Conservation (phyloP, 306 rosid species). For the Sesbania bispinosa region DNA sequence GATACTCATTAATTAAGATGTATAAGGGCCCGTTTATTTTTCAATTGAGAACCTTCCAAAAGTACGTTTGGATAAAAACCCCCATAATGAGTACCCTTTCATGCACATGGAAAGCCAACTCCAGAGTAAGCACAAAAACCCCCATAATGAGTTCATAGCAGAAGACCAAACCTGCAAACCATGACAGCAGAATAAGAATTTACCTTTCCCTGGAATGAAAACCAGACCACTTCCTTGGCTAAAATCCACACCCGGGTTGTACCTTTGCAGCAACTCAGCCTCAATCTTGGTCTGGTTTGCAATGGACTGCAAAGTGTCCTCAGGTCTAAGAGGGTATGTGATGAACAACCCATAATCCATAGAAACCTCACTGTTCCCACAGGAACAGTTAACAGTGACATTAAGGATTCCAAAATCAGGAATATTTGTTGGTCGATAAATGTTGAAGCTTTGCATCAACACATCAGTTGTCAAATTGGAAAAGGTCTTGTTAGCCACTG, state of each 20-base stretch:
- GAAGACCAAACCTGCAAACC: constrained; percentile 3
- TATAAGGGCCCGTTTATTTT: too few relatives aligned
- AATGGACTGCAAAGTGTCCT: constrained; percentile 44
- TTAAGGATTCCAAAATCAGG: constrained; percentile 28
- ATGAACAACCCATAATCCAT: constrained; percentile 59
- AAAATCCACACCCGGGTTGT: constrained; percentile 59
- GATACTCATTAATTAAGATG: not conserved
- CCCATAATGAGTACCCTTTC: too few relatives aligned
- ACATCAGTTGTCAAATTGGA: constrained; percentile 49
- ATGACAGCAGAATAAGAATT: constrained; percentile 6
- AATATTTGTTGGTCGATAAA: constrained; percentile 18
- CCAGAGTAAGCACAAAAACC: not conserved
- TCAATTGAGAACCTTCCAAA: too few relatives aligned
- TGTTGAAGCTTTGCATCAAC: constrained; percentile 40
- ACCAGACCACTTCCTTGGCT: constrained; percentile 46
- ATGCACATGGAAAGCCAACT: too few relatives aligned
- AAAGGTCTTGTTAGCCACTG: constrained; percentile 29
- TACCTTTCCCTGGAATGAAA: constrained; percentile 75
- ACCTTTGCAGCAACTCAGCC: constrained; percentile 30
- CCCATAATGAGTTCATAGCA: not conserved
- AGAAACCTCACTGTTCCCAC: constrained; percentile 55
- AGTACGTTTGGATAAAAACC: too few relatives aligned
- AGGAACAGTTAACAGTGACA: constrained; percentile 63
- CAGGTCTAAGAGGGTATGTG: constrained; percentile 55
- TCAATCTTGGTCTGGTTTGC: constrained; percentile 19